A percentile compares a stretch with the other conserved stretches of the same genome.
Conservation (phyloP, 139 green algal species). For the Tetradesmus lagerheimii region DNA sequence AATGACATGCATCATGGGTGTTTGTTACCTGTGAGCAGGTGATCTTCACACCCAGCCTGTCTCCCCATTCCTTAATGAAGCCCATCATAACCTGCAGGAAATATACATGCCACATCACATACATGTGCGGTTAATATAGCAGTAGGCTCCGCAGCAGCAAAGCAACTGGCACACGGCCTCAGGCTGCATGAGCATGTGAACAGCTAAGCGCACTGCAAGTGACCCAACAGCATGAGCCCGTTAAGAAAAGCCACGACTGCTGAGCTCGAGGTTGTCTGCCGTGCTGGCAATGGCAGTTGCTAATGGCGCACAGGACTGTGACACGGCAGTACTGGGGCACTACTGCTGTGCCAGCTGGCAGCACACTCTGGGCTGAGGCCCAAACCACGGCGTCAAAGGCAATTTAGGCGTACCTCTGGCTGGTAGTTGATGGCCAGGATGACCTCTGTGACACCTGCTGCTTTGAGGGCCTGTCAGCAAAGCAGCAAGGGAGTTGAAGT, state of each 20-base stretch:
- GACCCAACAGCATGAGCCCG: neutral
- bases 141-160: neutral
- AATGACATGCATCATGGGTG: neutral
- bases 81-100: constrained; percentile 42
- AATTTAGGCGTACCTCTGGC: constrained; percentile 76
- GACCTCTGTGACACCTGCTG: constrained; percentile 92
- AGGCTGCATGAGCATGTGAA: neutral
- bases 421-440: constrained; percentile 98
- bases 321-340: neutral
- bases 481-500: neutral
- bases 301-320: neutral
- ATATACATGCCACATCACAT: neutral
- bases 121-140: neutral
- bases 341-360: neutral
- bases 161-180: neutral
- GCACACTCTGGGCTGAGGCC: neutral
- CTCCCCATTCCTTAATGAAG: constrained; percentile 85
- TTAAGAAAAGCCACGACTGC: neutral
- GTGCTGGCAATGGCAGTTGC: neutral
- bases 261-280: neutral
- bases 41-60: constrained; percentile 96
- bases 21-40: constrained; percentile 86
- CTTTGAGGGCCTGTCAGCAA: constrained; percentile 88
- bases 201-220: neutral
- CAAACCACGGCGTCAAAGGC: too few species aligned